Evolutionary conservation across 2,329 filamentous ascomycete species (phyloP).

Genomic region (Alternaria rosae): DNA sequence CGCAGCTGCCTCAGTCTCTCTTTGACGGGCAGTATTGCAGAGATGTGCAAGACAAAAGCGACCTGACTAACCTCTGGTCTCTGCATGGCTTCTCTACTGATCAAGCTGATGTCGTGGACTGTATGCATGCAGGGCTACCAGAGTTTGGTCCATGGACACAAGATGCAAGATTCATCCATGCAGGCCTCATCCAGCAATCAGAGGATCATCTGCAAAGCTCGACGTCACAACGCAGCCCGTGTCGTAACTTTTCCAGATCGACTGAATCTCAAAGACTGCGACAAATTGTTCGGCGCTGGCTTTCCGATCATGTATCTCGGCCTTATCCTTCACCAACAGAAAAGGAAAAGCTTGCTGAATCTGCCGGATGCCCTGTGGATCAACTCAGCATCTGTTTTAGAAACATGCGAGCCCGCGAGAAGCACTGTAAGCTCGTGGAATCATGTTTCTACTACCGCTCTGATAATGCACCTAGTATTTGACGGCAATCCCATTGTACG

Average conservation of each 20-base stretch:
- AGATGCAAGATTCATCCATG: background rate
- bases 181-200: background rate
- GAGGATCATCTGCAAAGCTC: rapidly evolving
- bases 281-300: background rate
- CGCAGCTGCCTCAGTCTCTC: background rate
- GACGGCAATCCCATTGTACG: rapidly evolving
- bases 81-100: background rate
- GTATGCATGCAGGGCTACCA: background rate
- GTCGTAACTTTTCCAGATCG: rapidly evolving
- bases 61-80: rapidly evolving
- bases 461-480: background rate
- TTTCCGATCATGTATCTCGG: background rate
- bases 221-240: background rate
- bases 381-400: constrained; percentile 13
- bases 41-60: background rate
- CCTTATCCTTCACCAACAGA: constrained; percentile 12
- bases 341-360: background rate
- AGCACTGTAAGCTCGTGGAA: constrained; percentile 8
- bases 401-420: constrained; percentile 14
- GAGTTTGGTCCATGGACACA: background rate
- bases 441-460: too few relatives aligned
- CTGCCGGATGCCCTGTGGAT: background rate
- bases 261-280: background rate
- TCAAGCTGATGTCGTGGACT: rapidly evolving
- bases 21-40: background rate